Evolutionary conservation across 352 stramenopile genomes (phyloP).

Genomic region (Elongisporangium senticosum): DNA sequence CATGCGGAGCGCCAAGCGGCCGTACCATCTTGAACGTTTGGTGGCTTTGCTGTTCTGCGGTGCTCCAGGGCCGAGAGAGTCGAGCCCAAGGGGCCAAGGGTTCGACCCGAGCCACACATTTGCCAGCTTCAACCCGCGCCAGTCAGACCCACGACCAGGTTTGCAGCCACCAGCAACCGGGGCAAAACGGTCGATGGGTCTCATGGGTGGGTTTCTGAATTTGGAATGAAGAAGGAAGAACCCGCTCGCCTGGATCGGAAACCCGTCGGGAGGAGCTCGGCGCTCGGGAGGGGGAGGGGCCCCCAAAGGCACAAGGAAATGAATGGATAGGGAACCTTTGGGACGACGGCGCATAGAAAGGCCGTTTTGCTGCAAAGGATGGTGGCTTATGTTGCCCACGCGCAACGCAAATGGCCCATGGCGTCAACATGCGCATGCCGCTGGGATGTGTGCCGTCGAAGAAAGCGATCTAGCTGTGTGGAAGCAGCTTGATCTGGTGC

Average conservation of each 20-base stretch:
- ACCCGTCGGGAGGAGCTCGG: neutral
- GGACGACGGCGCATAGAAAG: neutral
- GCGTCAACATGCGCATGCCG: neutral
- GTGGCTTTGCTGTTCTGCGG: constrained; percentile 11
- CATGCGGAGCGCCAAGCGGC: neutral
- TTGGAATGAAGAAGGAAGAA: neutral
- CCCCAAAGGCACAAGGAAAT: neutral
- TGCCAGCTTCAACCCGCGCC: neutral
- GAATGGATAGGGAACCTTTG: neutral
- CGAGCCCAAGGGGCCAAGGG: neutral
- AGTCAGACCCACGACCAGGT: neutral
- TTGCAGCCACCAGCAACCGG: neutral
- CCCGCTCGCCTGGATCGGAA: neutral
- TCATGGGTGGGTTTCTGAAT: neutral
- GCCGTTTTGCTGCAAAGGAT: neutral
- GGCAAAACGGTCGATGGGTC: neutral
- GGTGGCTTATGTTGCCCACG: neutral
- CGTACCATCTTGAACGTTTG: constrained; percentile 2
- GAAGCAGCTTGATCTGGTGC: neutral
- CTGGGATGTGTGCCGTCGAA: neutral
- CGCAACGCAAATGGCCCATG: neutral
- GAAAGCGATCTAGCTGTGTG: neutral
- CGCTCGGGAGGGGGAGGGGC: neutral
- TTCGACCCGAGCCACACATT: constrained; percentile 1
- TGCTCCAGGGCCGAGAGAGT: constrained; percentile 18